phyloP scores from a whole-genome alignment of 2,329 filamentous ascomycete genomes.

The Curvularia lunata region DNA sequence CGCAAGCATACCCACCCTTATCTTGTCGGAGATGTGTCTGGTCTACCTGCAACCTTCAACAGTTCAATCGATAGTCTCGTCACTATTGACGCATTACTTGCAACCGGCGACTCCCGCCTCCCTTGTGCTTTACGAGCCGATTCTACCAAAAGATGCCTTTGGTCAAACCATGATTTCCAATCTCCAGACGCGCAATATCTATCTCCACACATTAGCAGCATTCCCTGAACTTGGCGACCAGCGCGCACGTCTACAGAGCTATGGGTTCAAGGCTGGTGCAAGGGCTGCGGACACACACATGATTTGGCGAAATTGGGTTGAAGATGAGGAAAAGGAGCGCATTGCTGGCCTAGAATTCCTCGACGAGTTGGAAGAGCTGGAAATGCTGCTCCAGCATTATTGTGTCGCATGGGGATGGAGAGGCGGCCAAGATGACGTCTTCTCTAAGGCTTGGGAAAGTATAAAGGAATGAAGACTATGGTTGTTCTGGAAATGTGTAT shows the following conservation, averaged over 20 bases:
- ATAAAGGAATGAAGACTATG: slow-evolving; percentile 25
- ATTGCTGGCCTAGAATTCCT: slow-evolving; percentile 83
- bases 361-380: slow-evolving; percentile 96
- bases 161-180: slow-evolving; percentile 93
- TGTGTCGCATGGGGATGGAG: slow-evolving; percentile 88
- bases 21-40: slow-evolving; percentile 94
- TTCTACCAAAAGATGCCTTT: slow-evolving; percentile 82
- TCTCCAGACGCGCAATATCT: slow-evolving; percentile 79
- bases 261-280: slow-evolving; percentile 68
- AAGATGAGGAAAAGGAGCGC: slow-evolving; percentile 73
- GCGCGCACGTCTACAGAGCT: slow-evolving; percentile 66
- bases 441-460: slow-evolving; percentile 43
- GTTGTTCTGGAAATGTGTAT: neutral
- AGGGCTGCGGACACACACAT: slow-evolving; percentile 66
- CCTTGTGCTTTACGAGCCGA: slow-evolving; percentile 86
- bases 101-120: slow-evolving; percentile 58
- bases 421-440: slow-evolving; percentile 51
- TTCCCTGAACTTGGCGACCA: slow-evolving; percentile 76
- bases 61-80: slow-evolving; percentile 66
- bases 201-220: slow-evolving; percentile 78
- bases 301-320: slow-evolving; percentile 82
- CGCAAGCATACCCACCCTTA: slow-evolving; percentile 72
- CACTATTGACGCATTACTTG: slow-evolving; percentile 45
- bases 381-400: slow-evolving; percentile 85
- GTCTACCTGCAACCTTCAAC: slow-evolving; percentile 78